Base-by-base conservation (phyloP, 352 stramenopile species). In the Globisporangium uncinulatum region DNA sequence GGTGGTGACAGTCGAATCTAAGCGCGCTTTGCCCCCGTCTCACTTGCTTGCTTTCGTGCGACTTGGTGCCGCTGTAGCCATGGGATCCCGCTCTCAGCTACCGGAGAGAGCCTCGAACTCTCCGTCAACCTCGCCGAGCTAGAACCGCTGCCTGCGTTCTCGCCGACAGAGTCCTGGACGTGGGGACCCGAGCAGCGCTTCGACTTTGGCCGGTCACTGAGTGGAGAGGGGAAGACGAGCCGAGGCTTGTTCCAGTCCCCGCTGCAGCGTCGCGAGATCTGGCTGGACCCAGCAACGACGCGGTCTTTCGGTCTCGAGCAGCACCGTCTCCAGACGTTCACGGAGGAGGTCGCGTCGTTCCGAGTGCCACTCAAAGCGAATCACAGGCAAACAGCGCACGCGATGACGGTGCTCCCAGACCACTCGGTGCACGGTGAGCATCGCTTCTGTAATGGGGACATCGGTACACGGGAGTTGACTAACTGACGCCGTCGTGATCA, bases 331-430 rank as follows among this genome's bases (percentile, higher is more conserved):
- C 60, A 87, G 34, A 52, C 63, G 9, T 91, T 91, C 51, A 83
- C 73, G 0, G 81, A 91, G 53, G 62, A 88, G 49, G 50, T 91
- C 0, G 69, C 76, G n/a, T 89, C 81, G 17, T 86, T 87, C 53
- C 54, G 71, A 13, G 76, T 88, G 1, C 81, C 81, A 10, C 51
- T 91, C 17, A 83, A 79, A 46, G 73, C 54, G 8, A 80, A 83
- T 44, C 69, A 67, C 8, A 78, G 78, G 39, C 81, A 91, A 62
- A 66, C 63, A 42, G 74, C 76, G 11, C 67, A 81, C n/a, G 65
- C 62, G 7, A 74, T 91, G 61, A 62, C 65, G 2, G 66, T 81
- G 2, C 74, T 85, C n/a, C 73, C 73, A 0, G 77, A 87, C 34
- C 69, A 80, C 42, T 86, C 81, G 0, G 51, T 91, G 7, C 81